Percentiles rank a stretch among this genome's conserved stretches.
Evolutionary conservation across 2,329 filamentous ascomycete genomes (phyloP).

Genomic region (Colletotrichum spaethianum): DNA sequence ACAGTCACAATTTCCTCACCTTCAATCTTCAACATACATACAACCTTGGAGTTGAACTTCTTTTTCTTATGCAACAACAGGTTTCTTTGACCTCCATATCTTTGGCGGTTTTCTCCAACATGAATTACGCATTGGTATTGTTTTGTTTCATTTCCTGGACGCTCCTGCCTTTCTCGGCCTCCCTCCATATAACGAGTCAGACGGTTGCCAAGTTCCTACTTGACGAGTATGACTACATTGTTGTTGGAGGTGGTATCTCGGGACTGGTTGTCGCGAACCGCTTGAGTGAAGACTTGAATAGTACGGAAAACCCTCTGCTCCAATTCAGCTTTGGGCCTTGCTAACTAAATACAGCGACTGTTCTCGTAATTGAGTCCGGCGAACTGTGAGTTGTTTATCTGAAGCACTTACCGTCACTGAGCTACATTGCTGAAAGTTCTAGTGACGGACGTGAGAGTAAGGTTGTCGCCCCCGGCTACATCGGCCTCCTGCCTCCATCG

Average conservation of each 20-base stretch:
- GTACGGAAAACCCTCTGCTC: slow-evolving; percentile 5
- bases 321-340: not conserved
- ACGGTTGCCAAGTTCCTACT: slow-evolving; percentile 32
- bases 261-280: slow-evolving; percentile 60
- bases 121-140: slow-evolving; percentile 10
- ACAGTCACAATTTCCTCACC: not conserved
- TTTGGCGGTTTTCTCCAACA: not conserved
- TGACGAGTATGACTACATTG: slow-evolving; percentile 53
- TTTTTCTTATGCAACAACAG: not conserved
- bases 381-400: slow-evolving; percentile 33
- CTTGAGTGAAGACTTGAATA: slow-evolving; percentile 55
- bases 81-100: not conserved
- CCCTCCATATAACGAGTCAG: slow-evolving; percentile 32
- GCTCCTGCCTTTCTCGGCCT: slow-evolving; percentile 12
- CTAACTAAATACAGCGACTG: slow-evolving; percentile 35
- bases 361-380: slow-evolving; percentile 43
- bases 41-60: not conserved
- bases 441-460: slow-evolving; percentile 37
- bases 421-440: not conserved
- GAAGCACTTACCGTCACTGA: not conserved
- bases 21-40: not conserved
- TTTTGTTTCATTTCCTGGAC: not conserved
- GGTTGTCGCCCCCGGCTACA: slow-evolving; percentile 42
- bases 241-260: slow-evolving; percentile 62
- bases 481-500: slow-evolving; percentile 37